phyloP scores from a whole-genome alignment of 2,329 filamentous ascomycete species.

The Fusarium longipes region DNA sequence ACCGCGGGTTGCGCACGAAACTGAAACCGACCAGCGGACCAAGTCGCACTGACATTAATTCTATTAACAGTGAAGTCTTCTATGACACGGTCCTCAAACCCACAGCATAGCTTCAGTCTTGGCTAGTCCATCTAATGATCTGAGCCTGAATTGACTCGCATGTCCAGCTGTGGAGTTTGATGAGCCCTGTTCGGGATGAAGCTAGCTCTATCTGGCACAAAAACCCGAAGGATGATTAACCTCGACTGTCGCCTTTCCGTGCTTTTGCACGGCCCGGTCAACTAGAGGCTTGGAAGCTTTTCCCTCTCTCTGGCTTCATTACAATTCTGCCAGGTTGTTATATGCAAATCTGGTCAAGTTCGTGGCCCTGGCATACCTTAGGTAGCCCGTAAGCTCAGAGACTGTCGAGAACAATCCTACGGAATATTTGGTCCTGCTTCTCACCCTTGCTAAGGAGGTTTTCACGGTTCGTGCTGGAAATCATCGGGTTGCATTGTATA shows the following conservation, averaged over 20 bases:
- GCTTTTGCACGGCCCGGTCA: constrained; percentile 7
- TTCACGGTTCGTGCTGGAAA: constrained; percentile 10
- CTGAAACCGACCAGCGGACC: constrained; percentile 2
- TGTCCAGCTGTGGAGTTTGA: constrained; percentile 23
- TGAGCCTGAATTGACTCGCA: constrained; percentile 29
- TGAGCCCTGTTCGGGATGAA: constrained; percentile 11
- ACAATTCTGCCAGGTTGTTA: neutral
- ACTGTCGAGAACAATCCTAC: constrained; percentile 1
- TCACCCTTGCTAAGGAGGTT: neutral
- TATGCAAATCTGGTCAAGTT: neutral
- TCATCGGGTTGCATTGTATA: neutral
- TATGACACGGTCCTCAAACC: constrained; percentile 16
- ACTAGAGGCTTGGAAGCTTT: constrained; percentile 8
- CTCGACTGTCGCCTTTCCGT: constrained; percentile 12
- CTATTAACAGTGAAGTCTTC: constrained; percentile 16
- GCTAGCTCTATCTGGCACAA: constrained; percentile 37
- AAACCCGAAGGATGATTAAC: constrained; percentile 38
- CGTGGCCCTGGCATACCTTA: neutral
- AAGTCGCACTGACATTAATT: neutral
- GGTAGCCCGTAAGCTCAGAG: neutral
- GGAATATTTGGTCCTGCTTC: neutral
- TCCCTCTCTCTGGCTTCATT: neutral
- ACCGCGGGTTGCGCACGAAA: constrained; percentile 17
- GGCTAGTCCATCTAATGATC: constrained; percentile 17
- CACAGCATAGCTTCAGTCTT: constrained; percentile 11